Evolutionary conservation across 768 basidiomycete genomes (phyloP).

Genomic region (Collybia sordida): DNA sequence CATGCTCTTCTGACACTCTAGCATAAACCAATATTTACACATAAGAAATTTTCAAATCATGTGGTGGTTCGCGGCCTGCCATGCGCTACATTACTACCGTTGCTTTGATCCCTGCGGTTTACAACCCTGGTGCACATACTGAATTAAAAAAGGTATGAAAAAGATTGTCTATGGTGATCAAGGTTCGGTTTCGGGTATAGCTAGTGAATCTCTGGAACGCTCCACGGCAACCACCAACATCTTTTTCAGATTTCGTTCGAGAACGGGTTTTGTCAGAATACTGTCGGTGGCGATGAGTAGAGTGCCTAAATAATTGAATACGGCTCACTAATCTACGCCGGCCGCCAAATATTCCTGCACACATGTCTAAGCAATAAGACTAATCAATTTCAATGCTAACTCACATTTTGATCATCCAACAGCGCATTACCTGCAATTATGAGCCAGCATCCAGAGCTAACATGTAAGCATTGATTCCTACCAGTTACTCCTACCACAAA

Average conservation of each 20-base stretch:
- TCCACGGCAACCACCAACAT: conserved; percentile 26
- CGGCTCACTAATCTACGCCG: conserved; percentile 7
- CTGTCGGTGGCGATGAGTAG: conserved; percentile 27
- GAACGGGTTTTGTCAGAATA: conserved; percentile 63
- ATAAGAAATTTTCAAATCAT: too few species aligned
- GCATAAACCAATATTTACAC: too few species aligned
- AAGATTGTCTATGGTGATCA: too few species aligned
- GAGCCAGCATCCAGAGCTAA: background rate
- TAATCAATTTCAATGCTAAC: background rate
- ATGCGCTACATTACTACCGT: too few species aligned
- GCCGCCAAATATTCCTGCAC: conserved; percentile 8
- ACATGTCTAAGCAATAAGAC: background rate
- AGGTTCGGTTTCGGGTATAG: too few species aligned
- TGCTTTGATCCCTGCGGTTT: too few species aligned
- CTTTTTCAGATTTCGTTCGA: conserved; percentile 37
- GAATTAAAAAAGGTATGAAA: too few species aligned
- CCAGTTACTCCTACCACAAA: conserved; percentile 67
- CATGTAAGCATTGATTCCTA: conserved; percentile 9
- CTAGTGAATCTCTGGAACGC: background rate
- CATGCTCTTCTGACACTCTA: too few species aligned
- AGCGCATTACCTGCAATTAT: conserved; percentile 38
- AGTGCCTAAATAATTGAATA: background rate
- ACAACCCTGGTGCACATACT: too few species aligned
- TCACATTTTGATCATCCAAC: conserved; percentile 44
- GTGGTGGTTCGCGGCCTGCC: too few species aligned